Evolutionary conservation across 2,329 filamentous ascomycete species (phyloP), one percentile per base, ranked within the genome.

Genomic region (Shiraia sp.): DNA sequence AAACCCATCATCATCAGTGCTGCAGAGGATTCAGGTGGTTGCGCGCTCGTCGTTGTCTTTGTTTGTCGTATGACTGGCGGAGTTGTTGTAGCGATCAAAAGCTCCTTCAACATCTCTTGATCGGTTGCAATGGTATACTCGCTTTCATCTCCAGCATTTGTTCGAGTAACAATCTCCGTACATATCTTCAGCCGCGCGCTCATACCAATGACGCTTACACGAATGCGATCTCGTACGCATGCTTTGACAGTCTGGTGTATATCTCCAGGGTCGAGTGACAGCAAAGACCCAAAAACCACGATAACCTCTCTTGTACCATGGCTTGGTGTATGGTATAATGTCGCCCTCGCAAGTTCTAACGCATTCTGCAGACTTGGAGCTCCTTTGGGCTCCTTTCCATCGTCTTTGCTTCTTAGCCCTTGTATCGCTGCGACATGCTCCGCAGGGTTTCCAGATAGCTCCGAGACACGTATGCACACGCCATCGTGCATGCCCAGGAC

Each of bases 1-100:
- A 99, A 99, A 4, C 93, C 93, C 92, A 99, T 99, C 88, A 95
- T 95, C 17, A 99, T 80, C 28, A 99, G 75, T 2, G 79, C 77
- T 41, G 65, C 71, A 60, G 76, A 67, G 10, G 59, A 61, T 59
- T 79, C 72, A 53, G 60, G 47, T 60, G 57, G 44, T 3, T 57
- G 50, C 41, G 68, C 42, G 47, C 63, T 39, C 53, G 63, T 25
- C 57, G 66, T 40, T 6, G 39, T 36, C 9, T 47, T 40, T 12
- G 75, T 79, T 2, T 84, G 81, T 40, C 88, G 82, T 10, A 90
- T 88, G 13, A 90, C 86, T 0, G 92, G 93, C 1, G 93, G 93
- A 2, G 90, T 96, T 0, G 93, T 97, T 33, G 87, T 83, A 13
- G 84, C 85, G 66, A 97, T 85, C 47, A 97, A 79, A n/a, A 97